Percentiles rank a stretch among this genome's conserved stretches.
phyloP scores from a whole-genome alignment of 1,284 basidiomycete genomes.

The Cutaneotrichosporon curvatum region DNA sequence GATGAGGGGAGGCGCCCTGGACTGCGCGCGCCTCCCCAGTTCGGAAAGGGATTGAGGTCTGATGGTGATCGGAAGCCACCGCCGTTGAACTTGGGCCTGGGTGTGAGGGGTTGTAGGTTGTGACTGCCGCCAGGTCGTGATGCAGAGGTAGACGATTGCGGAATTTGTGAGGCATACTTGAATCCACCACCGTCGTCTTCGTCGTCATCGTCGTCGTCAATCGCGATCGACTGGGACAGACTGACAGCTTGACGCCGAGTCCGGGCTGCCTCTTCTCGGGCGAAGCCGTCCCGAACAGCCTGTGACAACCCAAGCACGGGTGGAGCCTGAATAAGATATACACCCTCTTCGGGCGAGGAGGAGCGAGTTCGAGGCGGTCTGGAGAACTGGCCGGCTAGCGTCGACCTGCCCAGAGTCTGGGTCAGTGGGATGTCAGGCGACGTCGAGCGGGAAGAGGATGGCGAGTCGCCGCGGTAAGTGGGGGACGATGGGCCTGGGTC shows the following conservation, averaged over 20 bases:
- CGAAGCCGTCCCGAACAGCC: slow-evolving; percentile 5
- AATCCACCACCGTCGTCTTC: neutral
- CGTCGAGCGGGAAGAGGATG: neutral
- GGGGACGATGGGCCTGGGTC: neutral
- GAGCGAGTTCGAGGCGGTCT: slow-evolving; percentile 8
- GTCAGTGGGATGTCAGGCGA: slow-evolving; percentile 15
- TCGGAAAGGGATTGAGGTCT: slow-evolving; percentile 24
- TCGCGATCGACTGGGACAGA: slow-evolving; percentile 3
- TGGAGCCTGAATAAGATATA: slow-evolving; percentile 11
- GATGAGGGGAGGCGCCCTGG: slow-evolving; percentile 25
- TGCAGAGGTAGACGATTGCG: neutral
- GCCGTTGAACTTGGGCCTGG: too few relatives aligned
- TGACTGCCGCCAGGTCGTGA: neutral
- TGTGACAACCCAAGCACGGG: slow-evolving; percentile 13
- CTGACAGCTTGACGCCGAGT: slow-evolving; percentile 1
- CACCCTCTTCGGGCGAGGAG: neutral
- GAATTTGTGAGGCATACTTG: neutral
- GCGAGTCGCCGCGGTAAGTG: neutral
- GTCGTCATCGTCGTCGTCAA: slow-evolving; percentile 6
- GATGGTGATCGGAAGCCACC: neutral
- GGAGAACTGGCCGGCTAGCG: slow-evolving; percentile 22
- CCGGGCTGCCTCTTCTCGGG: slow-evolving; percentile 3
- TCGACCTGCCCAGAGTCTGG: slow-evolving; percentile 36
- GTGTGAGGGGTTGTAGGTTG: too few relatives aligned
- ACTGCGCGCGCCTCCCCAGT: slow-evolving; percentile 31